phyloP scores from a whole-genome alignment of 129 eudicot genomes.

The Lonicera japonica region DNA sequence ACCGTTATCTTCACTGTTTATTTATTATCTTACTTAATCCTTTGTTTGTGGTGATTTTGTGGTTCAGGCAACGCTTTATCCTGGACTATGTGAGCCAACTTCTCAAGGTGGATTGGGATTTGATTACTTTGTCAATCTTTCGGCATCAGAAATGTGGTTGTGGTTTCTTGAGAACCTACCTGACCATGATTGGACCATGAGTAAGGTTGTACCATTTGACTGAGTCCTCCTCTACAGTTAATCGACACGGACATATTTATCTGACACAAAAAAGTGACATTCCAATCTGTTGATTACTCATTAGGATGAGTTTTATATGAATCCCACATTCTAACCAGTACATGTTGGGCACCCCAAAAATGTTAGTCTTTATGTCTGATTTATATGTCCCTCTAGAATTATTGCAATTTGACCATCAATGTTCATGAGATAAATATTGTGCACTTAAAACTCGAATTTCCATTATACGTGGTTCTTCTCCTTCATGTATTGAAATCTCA shows the following conservation, averaged over 20 bases:
- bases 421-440: background rate
- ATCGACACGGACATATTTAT: too few relatives aligned
- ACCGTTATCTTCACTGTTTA: background rate
- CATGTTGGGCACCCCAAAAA: too few relatives aligned
- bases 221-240: too few relatives aligned
- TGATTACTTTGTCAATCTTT: slow-evolving; percentile 82
- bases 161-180: slow-evolving; percentile 60
- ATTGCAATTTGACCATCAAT: slow-evolving; percentile 10
- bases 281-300: too few relatives aligned
- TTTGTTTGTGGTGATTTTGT: slow-evolving; percentile 7
- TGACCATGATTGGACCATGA: slow-evolving; percentile 90
- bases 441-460: background rate
- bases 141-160: slow-evolving; percentile 92
- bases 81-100: slow-evolving; percentile 89
- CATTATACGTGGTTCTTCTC: background rate
- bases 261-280: too few relatives aligned
- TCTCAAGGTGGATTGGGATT: slow-evolving; percentile 99
- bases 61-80: slow-evolving; percentile 67
- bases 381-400: too few relatives aligned
- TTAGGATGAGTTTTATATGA: too few relatives aligned
- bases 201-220: slow-evolving; percentile 62
- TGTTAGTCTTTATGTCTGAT: too few relatives aligned
- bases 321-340: too few relatives aligned
- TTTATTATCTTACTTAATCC: background rate
- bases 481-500: background rate